phyloP scores from a whole-genome alignment of 176 grass and related monocot genomes.

The Leersia perrieri region DNA sequence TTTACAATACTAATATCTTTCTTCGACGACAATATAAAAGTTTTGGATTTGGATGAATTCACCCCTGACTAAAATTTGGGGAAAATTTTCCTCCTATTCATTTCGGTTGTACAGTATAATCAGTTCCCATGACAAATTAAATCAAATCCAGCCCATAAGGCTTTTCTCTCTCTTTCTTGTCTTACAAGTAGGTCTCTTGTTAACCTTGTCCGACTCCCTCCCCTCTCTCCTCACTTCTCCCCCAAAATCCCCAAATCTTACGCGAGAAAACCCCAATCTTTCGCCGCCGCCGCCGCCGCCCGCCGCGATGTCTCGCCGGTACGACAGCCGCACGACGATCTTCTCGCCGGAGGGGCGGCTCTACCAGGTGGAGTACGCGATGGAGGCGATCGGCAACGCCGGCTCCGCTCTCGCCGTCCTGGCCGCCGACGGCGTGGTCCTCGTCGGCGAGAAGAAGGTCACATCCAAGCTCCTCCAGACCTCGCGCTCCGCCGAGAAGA shows the following conservation, averaged over 20 bases:
- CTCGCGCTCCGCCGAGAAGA: slow-evolving; percentile 90
- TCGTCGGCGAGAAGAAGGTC: slow-evolving; percentile 95
- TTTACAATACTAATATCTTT: not conserved
- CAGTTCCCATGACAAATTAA: not conserved
- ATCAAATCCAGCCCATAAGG: not conserved
- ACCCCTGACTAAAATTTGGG: not conserved
- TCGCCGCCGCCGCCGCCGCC: slow-evolving; percentile 33
- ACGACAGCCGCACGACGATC: slow-evolving; percentile 94
- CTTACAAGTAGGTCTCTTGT: slow-evolving; percentile 41
- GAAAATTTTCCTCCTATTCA: not conserved
- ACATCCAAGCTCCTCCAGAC: slow-evolving; percentile 93
- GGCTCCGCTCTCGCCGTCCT: slow-evolving; percentile 82
- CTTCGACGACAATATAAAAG: not conserved
- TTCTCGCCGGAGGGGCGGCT: slow-evolving; percentile 92
- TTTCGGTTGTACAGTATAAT: not conserved
- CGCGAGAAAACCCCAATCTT: slow-evolving; percentile 20
- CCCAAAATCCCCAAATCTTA: not conserved
- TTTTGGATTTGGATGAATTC: not conserved
- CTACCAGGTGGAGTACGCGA: slow-evolving; percentile 97
- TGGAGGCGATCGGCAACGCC: slow-evolving; percentile 94
- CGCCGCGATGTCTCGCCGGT: slow-evolving; percentile 83
- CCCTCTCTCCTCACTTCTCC: not conserved
- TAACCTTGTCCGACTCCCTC: not conserved
- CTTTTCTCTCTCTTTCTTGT: slow-evolving; percentile 13
- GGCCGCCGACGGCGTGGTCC: slow-evolving; percentile 63